Percentiles rank a stretch among this genome's conserved stretches.
Conservation (phyloP, 169 alveolate species). For the Eimeria nieschulzi region DNA sequence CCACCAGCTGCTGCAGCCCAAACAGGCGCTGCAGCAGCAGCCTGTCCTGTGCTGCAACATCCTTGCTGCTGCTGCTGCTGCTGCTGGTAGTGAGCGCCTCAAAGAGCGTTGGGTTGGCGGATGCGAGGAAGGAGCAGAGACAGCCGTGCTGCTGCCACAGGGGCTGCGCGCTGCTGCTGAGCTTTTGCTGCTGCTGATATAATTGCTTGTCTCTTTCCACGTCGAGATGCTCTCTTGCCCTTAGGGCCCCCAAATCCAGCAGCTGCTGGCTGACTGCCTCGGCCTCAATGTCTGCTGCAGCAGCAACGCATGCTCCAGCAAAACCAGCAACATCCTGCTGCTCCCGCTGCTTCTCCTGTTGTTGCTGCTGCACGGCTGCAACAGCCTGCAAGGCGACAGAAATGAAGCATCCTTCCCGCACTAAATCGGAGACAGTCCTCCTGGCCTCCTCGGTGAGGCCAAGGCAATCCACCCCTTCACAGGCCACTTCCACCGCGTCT, state of each 20-base stretch:
- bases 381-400: constrained; percentile 35
- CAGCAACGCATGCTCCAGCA: constrained; percentile 56
- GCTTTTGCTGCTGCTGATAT: constrained; percentile 56
- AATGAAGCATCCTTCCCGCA: constrained; percentile 35
- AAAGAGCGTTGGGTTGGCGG: constrained; percentile 28
- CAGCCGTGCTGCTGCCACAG: constrained; percentile 59
- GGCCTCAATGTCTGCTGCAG: constrained; percentile 54
- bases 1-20: constrained; percentile 52
- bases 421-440: constrained; percentile 14
- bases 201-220: constrained; percentile 1
- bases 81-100: constrained; percentile 42
- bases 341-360: constrained; percentile 18
- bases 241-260: constrained; percentile 35
- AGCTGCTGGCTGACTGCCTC: constrained; percentile 58
- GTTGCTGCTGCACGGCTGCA: constrained; percentile 65
- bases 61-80: constrained; percentile 42
- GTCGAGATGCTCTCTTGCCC: constrained; percentile 39
- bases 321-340: constrained; percentile 26
- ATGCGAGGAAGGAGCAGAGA: constrained; percentile 33
- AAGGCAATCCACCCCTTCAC: constrained; percentile 40
- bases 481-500: constrained; percentile 8
- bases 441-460: constrained; percentile 20
- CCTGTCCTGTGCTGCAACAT: constrained; percentile 25
- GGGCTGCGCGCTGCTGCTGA: constrained; percentile 53
- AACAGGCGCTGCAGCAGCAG: constrained; percentile 51